Conservation (phyloP, 306 rosid species). For the Heteromeles arbutifolia region DNA sequence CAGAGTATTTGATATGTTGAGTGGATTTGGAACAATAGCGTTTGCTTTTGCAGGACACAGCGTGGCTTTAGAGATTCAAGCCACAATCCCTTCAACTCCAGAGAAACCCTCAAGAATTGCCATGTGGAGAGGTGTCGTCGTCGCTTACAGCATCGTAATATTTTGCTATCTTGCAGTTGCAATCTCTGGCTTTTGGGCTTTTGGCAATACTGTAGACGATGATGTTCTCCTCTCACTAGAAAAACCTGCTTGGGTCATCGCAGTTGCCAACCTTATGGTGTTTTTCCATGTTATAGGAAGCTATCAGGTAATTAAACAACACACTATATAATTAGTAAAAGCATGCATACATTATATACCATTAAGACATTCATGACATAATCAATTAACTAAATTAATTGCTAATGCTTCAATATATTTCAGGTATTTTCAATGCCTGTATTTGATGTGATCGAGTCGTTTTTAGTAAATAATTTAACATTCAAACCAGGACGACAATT, state of each 20-base stretch:
- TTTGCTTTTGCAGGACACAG: constrained; percentile 70
- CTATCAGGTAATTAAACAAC: constrained; percentile 39
- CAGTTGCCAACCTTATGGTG: constrained; percentile 56
- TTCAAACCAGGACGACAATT: constrained; percentile 29
- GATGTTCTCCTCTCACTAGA: constrained; percentile 58
- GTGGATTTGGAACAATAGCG: constrained; percentile 59
- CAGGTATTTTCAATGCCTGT: constrained; percentile 64
- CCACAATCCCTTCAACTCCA: constrained; percentile 57
- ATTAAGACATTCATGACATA: too few species aligned
- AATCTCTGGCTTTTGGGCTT: constrained; percentile 59
- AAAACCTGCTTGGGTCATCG: constrained; percentile 50
- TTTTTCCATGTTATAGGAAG: constrained; percentile 65
- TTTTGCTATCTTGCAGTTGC: constrained; percentile 46
- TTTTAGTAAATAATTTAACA: constrained; percentile 21
- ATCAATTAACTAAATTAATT: too few species aligned
- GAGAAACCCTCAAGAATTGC: constrained; percentile 48
- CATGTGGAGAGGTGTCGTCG: constrained; percentile 58
- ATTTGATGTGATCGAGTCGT: constrained; percentile 47
- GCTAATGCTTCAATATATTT: neutral
- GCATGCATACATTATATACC: neutral
- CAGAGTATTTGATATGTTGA: constrained; percentile 33
- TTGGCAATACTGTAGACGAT: constrained; percentile 47
- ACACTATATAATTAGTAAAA: neutral
- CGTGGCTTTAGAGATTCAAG: constrained; percentile 63
- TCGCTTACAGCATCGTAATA: constrained; percentile 45